Base-by-base conservation (phyloP, 805 yeast species). In the Starmerella davenportii region DNA sequence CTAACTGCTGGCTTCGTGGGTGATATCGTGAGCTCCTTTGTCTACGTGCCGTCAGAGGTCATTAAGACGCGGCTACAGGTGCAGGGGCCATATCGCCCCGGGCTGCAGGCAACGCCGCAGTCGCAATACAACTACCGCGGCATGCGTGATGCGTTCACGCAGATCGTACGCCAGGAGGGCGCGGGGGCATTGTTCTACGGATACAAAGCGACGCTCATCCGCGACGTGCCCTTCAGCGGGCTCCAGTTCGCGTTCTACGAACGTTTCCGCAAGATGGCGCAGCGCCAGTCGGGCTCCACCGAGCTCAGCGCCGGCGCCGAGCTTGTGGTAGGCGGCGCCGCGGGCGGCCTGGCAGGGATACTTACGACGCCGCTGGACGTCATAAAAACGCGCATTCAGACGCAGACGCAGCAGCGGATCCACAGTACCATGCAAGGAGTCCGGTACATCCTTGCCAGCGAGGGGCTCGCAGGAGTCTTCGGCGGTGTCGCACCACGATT, bases 401-500 rank as follows among this genome's bases (percentile, higher is more conserved):
- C 98, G 1, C 90, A 85, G 51, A 72, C 54, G 2, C 47, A 42
- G 19, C 46, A 43, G 5, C 38, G 46, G 20, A 61, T 70, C 24
- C 57, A 57, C 21, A 69, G 79, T 2, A 68, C 76, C 1, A 37
- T 63, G 25, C 60, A 61, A 36, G 76, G 78, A 16, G 53, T 79
- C 30, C 47, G 51, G 23, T 61, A 65, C 5, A 72, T 90, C 4
- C 78, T 76, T 53, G 66, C 58, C 38, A 61, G 67, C 20, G 95
- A 90, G 56, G 96, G 98, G 1, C 38, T 76, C 0, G 42, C 68
- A 1, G 94, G 94, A 0, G 63, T 82, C 30, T 87, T 90, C 58
- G 72, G 85, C 24, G 99, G 99, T 1, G 94, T 90, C 4, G 95
- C 95, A 0, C 98, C 99, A 1, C 67, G 99, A 45, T 75, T 84